Base-by-base conservation (phyloP, 106 monocot genomes). In the Dioscorea zingiberensis region DNA sequence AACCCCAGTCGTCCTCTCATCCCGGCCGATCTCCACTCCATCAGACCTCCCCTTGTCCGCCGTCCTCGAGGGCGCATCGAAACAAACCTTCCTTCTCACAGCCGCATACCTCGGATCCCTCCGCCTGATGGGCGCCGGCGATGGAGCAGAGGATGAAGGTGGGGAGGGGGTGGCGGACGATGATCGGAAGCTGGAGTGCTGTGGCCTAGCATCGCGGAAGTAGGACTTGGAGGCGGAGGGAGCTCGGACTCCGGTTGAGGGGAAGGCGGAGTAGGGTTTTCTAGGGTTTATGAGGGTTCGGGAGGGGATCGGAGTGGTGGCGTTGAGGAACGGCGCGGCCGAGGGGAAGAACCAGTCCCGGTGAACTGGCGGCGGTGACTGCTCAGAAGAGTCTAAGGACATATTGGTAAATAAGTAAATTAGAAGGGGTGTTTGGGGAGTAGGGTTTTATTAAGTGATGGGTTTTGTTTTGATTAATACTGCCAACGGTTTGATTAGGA, bases 291-390 rank as follows among this genome's bases (percentile, higher is more conserved):
- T 38, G 38, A 30, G 13, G 53, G 68, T 75, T 26, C 51, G 22
- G 26, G 60, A 27, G 12, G 2, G 54, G 51, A 63, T 63, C 21
- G 55, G 16, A 38, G 62, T 24, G 58, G 51, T 17, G 38, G 72
- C 9, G 47, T 48, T 26, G 76, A 61, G 63, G 69, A 56, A 25
- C 54, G 18, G 59, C 25, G 78, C 70, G 32, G 78, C 61, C 30
- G 77, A 70, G 32, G 77, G 75, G 69, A 85, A 85, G 69, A 81
- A 81, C 85, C 85, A 85, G 57, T 85, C 85, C 10, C 84, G 73
- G 76, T 70, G 60, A 45, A 25, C 3, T 15, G 66, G 45, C 13
- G 71, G 68, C 25, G 80, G 68, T 13, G 84, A 64, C 1, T 68
- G 13, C 30, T 69, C 66, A 13, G 74, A 60, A 9, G 80, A 67